phyloP scores from a whole-genome alignment of 441 rosid genomes.

The Mallotus repandus region DNA sequence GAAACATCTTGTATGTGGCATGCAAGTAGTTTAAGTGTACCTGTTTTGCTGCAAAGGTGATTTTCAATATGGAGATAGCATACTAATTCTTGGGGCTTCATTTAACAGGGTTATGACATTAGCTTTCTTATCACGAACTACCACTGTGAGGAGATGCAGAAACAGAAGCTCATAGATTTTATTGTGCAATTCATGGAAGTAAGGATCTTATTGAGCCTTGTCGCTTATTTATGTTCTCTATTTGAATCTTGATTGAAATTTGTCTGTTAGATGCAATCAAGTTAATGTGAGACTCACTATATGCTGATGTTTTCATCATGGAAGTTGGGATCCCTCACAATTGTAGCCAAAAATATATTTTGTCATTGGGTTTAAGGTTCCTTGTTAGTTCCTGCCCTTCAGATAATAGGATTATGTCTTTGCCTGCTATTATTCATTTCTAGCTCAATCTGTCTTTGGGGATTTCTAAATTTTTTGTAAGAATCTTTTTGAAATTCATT shows the following conservation, averaged over 20 bases:
- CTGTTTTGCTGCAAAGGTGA: background rate
- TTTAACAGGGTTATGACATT: slow-evolving; percentile 82
- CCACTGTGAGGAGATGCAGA: slow-evolving; percentile 97
- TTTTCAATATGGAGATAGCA: background rate
- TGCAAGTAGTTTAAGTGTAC: background rate
- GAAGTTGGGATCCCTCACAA: background rate
- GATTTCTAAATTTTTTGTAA: background rate
- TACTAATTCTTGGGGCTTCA: slow-evolving; percentile 3
- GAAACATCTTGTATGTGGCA: too few relatives aligned
- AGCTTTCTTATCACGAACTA: slow-evolving; percentile 96
- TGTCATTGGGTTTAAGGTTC: background rate
- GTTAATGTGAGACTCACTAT: background rate
- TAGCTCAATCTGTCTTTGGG: background rate
- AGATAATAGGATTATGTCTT: background rate
- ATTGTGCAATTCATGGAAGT: slow-evolving; percentile 97
- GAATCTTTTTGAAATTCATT: background rate
- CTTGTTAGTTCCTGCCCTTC: background rate
- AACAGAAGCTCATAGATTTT: slow-evolving; percentile 91
- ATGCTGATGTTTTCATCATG: background rate
- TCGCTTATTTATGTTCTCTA: background rate
- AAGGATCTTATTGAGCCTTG: slow-evolving; percentile 34
- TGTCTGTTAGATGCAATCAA: too few relatives aligned
- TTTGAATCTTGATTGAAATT: too few relatives aligned
- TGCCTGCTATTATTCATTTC: background rate
- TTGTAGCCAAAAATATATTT: too few relatives aligned